Base-by-base conservation (phyloP, 1,139 yeast species). In the Citeromyces hawaiiensis region DNA sequence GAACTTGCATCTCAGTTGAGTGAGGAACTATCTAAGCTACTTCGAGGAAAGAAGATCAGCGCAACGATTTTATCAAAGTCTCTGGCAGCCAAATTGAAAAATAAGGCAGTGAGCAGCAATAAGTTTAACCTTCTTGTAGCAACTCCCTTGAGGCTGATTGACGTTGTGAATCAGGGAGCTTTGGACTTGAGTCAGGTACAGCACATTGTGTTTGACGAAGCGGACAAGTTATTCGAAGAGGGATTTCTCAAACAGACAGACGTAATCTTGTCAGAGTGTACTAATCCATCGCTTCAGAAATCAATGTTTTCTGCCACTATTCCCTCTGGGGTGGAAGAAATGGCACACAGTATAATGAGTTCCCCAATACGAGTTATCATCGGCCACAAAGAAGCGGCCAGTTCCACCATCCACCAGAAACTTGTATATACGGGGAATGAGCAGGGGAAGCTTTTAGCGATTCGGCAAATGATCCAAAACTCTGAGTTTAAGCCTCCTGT, bases 351-450 rank as follows among this genome's bases (percentile, higher is more conserved):
- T 15, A 83, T 91, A 39, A 88, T 91, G 97, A 62, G 70, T 36
- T 79, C 78, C 44, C 94, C 95, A 19, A 66, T 88, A 25, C 74
- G 97, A 55, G 75, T 91, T 27, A 82, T 91, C 47, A 79, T 91
- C 49, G 98, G 98, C 10, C 91, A 79, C 53, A 88, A 88, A 54
- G 96, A 91, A 58, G 95, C 95, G 10, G 98, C 97, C 1, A 80
- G 86, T 45, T 62, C 69, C 17, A 74, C 77, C 39, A 86, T 93
- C 51, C 91, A 86, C 38, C 99, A 93, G 59, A 75, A 76, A 52
- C 64, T 93, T 39, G 72, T 82, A 1, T 93, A 76, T 54, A 83
- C 96, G 41, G 98, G 98, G 42, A 83, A 77, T 48, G 99, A 93
- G 61, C 88, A 85, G 53, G 98, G 98, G 16, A 93, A 93, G 57